Conservation (phyloP, 805 yeast species). For the Yarrowia alimentaria region DNA sequence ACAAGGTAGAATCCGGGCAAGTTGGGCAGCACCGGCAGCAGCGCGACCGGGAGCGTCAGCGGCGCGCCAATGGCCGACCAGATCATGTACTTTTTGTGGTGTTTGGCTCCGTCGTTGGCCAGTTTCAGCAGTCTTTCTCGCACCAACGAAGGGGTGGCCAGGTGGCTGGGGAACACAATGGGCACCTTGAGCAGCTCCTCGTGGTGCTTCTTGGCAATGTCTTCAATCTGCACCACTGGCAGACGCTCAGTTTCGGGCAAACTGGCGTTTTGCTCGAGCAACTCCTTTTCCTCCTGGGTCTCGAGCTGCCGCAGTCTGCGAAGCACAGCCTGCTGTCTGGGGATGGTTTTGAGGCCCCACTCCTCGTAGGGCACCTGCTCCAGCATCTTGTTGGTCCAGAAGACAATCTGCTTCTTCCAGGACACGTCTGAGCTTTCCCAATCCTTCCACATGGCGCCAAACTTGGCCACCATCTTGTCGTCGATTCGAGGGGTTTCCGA, state of each 20-base stretch:
- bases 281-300: slow-evolving; percentile 28
- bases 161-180: slow-evolving; percentile 51
- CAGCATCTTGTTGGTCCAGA: slow-evolving; percentile 51
- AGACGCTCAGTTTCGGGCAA: slow-evolving; percentile 29
- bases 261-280: slow-evolving; percentile 28
- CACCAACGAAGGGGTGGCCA: slow-evolving; percentile 40
- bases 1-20: slow-evolving; percentile 86
- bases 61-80: slow-evolving; percentile 65
- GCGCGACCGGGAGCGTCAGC: slow-evolving; percentile 71
- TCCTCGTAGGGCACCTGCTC: slow-evolving; percentile 78
- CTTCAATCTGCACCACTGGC: slow-evolving; percentile 31
- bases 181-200: slow-evolving; percentile 36
- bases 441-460: slow-evolving; percentile 60
- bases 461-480: slow-evolving; percentile 48
- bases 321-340: slow-evolving; percentile 60
- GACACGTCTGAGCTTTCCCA: slow-evolving; percentile 54
- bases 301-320: slow-evolving; percentile 46
- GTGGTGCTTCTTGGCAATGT: slow-evolving; percentile 29
- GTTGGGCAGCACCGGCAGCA: slow-evolving; percentile 85
- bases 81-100: slow-evolving; percentile 57
- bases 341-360: slow-evolving; percentile 68
- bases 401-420: slow-evolving; percentile 60
- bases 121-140: slow-evolving; percentile 45
- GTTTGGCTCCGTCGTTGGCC: slow-evolving; percentile 46
- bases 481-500: slow-evolving; percentile 43